Conservation (phyloP, 768 basidiomycete genomes). For the Royoungia palumana region DNA sequence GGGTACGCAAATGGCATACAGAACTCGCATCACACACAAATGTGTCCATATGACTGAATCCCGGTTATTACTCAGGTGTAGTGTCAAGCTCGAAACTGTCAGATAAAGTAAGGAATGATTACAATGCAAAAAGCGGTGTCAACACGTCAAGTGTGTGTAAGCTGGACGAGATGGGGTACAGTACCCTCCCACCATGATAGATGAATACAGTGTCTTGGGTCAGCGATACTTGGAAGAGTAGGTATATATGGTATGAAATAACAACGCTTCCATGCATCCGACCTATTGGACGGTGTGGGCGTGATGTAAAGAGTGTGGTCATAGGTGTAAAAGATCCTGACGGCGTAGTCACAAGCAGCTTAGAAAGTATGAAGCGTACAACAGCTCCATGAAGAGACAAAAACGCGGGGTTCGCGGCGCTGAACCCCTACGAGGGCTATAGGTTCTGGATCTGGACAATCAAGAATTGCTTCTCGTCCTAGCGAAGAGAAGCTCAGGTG, state of each 20-base stretch:
- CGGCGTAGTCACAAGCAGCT: constrained; percentile 8
- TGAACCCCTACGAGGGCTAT: constrained; percentile 30
- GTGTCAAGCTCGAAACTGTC: too few species aligned
- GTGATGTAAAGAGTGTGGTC: not conserved
- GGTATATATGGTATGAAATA: constrained; percentile 7
- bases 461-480: constrained; percentile 95
- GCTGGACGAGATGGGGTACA: not conserved
- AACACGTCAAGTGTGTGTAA: not conserved
- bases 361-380: constrained; percentile 1
- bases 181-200: not conserved
- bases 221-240: constrained; percentile 6
- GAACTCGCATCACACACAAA: too few species aligned
- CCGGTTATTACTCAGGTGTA: not conserved
- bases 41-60: not conserved
- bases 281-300: not conserved
- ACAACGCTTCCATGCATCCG: not conserved
- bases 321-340: not conserved
- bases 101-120: not conserved
- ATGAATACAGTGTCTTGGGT: constrained; percentile 4
- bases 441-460: constrained; percentile 87
- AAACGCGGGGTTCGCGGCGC: not conserved
- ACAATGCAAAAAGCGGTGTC: not conserved
- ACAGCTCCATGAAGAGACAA: not conserved
- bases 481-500: constrained; percentile 2
- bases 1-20: not conserved